These are phyloP conservation scores for Hericium rajendrae DNA, from an alignment of 768 basidiomycete genomes.

Conservation along the genomic window DNA sequence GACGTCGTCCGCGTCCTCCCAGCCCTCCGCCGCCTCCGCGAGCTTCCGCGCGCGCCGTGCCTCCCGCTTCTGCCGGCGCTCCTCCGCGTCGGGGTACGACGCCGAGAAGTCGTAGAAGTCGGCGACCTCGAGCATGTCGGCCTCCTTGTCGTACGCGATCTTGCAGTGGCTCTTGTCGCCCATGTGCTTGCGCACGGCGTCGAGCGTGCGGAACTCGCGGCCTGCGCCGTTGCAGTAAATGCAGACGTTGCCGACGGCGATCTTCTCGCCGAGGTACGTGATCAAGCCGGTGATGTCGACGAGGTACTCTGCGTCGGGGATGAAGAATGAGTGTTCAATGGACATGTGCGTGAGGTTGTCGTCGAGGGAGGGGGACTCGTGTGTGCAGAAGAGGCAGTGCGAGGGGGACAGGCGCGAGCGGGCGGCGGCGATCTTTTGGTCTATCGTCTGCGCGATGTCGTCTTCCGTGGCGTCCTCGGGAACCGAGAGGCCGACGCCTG, in stretches of 20 bases:
- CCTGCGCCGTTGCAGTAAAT: conserved; percentile 81
- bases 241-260: conserved; percentile 89
- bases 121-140: conserved; percentile 76
- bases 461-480: conserved; percentile 36
- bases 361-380: conserved; percentile 39
- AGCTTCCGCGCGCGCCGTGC: conserved; percentile 5
- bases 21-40: conserved; percentile 16
- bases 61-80: conserved; percentile 13
- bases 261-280: conserved; percentile 82
- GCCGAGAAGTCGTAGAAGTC: conserved; percentile 89
- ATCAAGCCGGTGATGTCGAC: conserved; percentile 77
- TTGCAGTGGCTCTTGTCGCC: conserved; percentile 94
- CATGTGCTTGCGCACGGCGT: conserved; percentile 95
- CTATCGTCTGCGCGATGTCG: conserved; percentile 45
- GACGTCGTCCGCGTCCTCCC: conserved; percentile 25
- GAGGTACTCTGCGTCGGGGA: conserved; percentile 90
- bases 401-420: conserved; percentile 49
- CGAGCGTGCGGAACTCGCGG: conserved; percentile 71
- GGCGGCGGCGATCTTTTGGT: conserved; percentile 66
- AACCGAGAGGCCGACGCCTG: conserved; percentile 19
- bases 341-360: conserved; percentile 86
- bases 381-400: conserved; percentile 82
- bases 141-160: conserved; percentile 77
- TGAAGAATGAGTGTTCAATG: conserved; percentile 80
- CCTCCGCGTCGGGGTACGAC: conserved; percentile 59